These are phyloP conservation scores for Dactylonectria estremocensis DNA, from an alignment of 2,329 filamentous ascomycete species.

Conservation along the genomic window DNA sequence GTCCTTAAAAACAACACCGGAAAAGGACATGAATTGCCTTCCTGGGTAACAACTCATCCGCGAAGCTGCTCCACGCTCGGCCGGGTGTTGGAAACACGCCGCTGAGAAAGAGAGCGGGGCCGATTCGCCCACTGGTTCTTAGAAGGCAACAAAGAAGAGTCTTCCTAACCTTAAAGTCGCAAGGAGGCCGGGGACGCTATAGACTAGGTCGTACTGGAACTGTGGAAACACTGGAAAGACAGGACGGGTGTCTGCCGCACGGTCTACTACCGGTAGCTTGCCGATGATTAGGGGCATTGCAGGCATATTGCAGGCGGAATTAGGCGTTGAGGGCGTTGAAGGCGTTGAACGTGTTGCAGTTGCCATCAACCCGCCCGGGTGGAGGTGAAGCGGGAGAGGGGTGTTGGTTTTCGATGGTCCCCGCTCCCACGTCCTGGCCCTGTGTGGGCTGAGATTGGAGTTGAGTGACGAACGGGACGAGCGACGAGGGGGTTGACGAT, in stretches of 20 bases:
- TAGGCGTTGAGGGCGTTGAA: too few relatives aligned
- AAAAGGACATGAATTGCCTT: conserved; percentile 29
- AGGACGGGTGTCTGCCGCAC: background rate
- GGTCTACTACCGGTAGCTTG: background rate
- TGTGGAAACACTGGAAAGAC: background rate
- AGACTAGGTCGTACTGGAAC: conserved; percentile 23
- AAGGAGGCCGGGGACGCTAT: conserved; percentile 18
- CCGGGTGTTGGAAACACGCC: conserved; percentile 41
- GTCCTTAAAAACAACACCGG: conserved; percentile 27
- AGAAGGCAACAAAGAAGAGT: conserved; percentile 18
- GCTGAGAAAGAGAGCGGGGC: conserved; percentile 42
- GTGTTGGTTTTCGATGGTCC: conserved; percentile 35
- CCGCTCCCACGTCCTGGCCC: conserved; percentile 37
- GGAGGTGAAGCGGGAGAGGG: background rate
- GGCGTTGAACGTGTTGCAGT: background rate
- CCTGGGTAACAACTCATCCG: conserved; percentile 7
- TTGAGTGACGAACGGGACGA: conserved; percentile 26
- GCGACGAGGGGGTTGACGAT: conserved; percentile 34
- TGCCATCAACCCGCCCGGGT: background rate
- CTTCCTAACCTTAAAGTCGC: conserved; percentile 29
- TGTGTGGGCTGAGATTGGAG: conserved; percentile 50
- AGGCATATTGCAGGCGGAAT: too few relatives aligned
- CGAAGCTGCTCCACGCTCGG: conserved; percentile 35
- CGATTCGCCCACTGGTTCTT: conserved; percentile 31
- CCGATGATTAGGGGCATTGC: background rate